Evolutionary conservation across 495 filamentous ascomycete species (phyloP), one percentile per base, ranked within the genome.

Genomic region (Xylaria flabelliformis): DNA sequence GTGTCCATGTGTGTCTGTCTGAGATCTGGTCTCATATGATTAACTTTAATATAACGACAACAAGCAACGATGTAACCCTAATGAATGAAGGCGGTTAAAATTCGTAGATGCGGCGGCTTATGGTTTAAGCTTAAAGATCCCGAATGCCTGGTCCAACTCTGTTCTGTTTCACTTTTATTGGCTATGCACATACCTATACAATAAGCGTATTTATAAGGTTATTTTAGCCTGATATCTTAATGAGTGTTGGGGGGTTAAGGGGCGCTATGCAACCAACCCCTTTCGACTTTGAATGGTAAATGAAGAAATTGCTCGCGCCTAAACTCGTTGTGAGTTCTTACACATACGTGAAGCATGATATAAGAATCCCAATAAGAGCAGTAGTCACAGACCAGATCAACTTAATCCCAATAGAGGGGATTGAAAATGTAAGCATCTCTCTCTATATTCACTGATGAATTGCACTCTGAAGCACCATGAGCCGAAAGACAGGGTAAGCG

Each of bases 31-130:
- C 19, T 34, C 36, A 48, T 29, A 21, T 21, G 26, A 9, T 39
- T n/a, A 42, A 64, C 62, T 12, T 50, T 64, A 64, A 42, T 64
- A n/a, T 2, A 44, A 63, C 39, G 8, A 44, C 61, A 6, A 15
- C 8, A n/a, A 36, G 8, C 24, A 19, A 64, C 62, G 62, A 64
- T 64, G 62, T 64, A 64, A 64, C 62, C 24, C 62, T 64, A 32
- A 1, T 29, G 26, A 32, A 1, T 29, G 26, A 32, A 17, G 26
- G 3, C 29, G 13, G 21, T 55, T 55, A 55, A 26, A 26, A 32
- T 56, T 17, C 53, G 12, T 56, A 6, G 53, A 5, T 4, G n/a
- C n/a, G n/a, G 53, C 53, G 17, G 53, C 21, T 53, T 53, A 26
- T 26, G 24, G 6, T 51, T 51, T 53, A 53, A 26, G 50, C n/a